Evolutionary conservation across 1,284 basidiomycete species (phyloP), one percentile per base, ranked within the genome.

Genomic region (Ustilago lituana): DNA sequence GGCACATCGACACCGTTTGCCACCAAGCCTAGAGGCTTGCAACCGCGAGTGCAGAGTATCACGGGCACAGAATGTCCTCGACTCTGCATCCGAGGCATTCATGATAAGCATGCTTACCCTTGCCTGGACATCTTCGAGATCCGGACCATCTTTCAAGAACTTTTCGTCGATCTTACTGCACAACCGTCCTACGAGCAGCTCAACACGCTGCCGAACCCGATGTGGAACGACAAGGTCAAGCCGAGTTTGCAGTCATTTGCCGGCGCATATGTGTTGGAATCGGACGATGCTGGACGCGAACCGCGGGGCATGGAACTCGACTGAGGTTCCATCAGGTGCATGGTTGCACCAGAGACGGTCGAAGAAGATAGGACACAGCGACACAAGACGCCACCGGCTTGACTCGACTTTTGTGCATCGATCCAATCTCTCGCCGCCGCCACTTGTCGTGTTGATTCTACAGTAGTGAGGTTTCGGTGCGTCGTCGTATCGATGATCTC

Each of bases 111-210:
- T 20, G 39, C 49, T 8, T 51, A 51, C 19, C 49, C 49, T 20
- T 51, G 49, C 38, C 23, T 51, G 5, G 49, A 51, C 39, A 14
- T 17, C 2, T 19, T 51, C 15, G 10, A 35, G 31, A 31, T 43
- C 15, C 39, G 49, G n/a, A 3, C 24, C 0, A 27, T 31, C 33
- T 20, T 38, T 38, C 17, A 22, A 7, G 36, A 17, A 20, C 12
- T 38, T 17, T 6, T 38, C 17, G 19, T 8, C 20, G 36, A 38
- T 14, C 5, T 38, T 17, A 22, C 14, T 19, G 36, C n/a, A 6
- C 36, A n/a, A 7, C 36, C 36, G 8, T 38, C 36, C 5, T 22
- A 20, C 20, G 36, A 38, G 36, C 36, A 38, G n/a, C 14, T 38
- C 36, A 38, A 38, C 20, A 17, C 20, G 8, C 4, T 38, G 19